Conservation (phyloP, 768 basidiomycete genomes). For the Termitomyces sp. region DNA sequence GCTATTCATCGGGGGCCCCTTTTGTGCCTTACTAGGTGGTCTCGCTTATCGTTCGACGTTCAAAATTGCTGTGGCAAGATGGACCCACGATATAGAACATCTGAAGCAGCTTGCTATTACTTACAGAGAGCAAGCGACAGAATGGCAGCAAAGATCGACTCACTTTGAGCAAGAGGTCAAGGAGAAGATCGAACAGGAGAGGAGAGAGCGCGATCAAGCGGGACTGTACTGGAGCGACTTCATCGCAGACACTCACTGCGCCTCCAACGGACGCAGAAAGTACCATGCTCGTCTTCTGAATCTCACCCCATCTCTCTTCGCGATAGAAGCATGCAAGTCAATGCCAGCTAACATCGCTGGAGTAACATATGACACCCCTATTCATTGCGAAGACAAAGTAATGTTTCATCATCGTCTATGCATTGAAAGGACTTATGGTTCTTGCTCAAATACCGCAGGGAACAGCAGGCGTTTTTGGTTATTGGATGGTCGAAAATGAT, state of each 20-base stretch:
- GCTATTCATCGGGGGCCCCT: background rate
- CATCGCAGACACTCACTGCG: background rate
- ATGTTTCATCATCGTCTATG: background rate
- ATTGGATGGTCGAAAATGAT: background rate
- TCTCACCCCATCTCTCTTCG: slow-evolving; percentile 1
- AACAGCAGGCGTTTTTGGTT: background rate
- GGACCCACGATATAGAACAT: background rate
- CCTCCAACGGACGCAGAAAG: background rate
- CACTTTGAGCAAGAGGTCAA: background rate
- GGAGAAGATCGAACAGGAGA: slow-evolving; percentile 1
- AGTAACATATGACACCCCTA: slow-evolving; percentile 4
- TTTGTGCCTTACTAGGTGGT: background rate
- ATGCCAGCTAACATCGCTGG: slow-evolving; percentile 9
- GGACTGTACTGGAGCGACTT: slow-evolving; percentile 11
- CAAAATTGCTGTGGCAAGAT: background rate
- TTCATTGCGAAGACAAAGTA: slow-evolving; percentile 11
- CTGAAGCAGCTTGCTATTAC: background rate
- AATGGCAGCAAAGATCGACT: background rate
- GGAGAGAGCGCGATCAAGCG: slow-evolving; percentile 1
- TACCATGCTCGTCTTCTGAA: slow-evolving; percentile 11
- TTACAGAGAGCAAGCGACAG: background rate
- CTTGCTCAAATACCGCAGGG: background rate
- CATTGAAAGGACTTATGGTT: background rate
- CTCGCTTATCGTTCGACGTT: background rate
- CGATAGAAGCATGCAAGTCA: slow-evolving; percentile 11